These are phyloP conservation scores for Aspergillus puulaauensis DNA, from an alignment of 2,329 filamentous ascomycete species.

Conservation along the genomic window DNA sequence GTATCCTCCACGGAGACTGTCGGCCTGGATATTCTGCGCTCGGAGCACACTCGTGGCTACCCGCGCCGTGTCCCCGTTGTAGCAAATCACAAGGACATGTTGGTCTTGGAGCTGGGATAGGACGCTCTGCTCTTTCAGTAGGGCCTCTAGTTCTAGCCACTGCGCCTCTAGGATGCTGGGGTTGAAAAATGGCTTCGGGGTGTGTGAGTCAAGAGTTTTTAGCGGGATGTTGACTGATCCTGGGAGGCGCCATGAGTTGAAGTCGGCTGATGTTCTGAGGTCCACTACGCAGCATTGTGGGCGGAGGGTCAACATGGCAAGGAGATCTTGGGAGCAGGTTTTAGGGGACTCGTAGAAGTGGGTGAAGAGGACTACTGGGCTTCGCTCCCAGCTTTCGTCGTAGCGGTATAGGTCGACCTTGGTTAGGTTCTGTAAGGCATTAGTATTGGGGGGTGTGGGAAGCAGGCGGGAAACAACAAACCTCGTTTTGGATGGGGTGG, in stretches of 20 bases:
- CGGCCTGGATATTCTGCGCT: slow-evolving; percentile 50
- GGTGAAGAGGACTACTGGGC: slow-evolving; percentile 40
- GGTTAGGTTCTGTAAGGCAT: slow-evolving; percentile 40
- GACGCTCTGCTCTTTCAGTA: slow-evolving; percentile 35
- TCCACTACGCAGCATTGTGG: slow-evolving; percentile 45
- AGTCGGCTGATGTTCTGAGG: slow-evolving; percentile 46
- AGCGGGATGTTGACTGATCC: slow-evolving; percentile 49
- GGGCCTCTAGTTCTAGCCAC: slow-evolving; percentile 50
- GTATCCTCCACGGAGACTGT: slow-evolving; percentile 48
- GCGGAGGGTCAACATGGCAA: slow-evolving; percentile 24
- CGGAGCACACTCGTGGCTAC: slow-evolving; percentile 56
- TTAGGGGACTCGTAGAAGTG: slow-evolving; percentile 35
- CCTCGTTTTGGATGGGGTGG: slow-evolving; percentile 50
- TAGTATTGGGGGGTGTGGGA: background rate
- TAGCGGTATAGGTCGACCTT: slow-evolving; percentile 56
- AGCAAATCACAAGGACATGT: slow-evolving; percentile 51
- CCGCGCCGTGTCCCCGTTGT: slow-evolving; percentile 55
- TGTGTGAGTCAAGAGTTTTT: slow-evolving; percentile 31
- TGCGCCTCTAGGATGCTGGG: slow-evolving; percentile 43
- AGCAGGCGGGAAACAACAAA: slow-evolving; percentile 20
- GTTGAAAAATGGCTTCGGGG: slow-evolving; percentile 49
- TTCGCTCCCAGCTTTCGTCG: slow-evolving; percentile 56
- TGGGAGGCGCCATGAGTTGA: slow-evolving; percentile 44
- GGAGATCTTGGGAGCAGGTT: slow-evolving; percentile 18
- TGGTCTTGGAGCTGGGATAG: slow-evolving; percentile 27